Evolutionary conservation across 225 moss, liverwort and hornwort species (phyloP), one percentile per base, ranked within the genome.

Genomic region (Antitrichia curtipendula): DNA sequence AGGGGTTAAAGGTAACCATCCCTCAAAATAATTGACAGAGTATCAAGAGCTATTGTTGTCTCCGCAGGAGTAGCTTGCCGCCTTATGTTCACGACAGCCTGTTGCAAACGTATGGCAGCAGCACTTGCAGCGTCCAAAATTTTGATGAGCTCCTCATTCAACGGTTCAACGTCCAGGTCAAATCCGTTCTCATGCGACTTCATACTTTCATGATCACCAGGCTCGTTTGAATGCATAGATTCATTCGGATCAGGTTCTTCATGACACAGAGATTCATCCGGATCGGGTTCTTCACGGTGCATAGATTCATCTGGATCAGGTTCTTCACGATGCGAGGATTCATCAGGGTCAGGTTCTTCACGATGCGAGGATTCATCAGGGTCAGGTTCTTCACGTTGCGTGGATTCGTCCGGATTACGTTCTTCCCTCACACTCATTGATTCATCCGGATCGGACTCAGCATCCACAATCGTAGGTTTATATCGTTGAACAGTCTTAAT

Each of bases 1-100:
- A 75, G 21, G 56, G 16, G 12, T 75, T 36, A 29, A 68, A 53
- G 70, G 28, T 77, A 76, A 41, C 10, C 74, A 88, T 88, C 93
- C 95, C 91, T 89, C 77, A 95, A 70, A 41, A 95, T 90, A 31
- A 81, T 88, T 82, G 88, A 89, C 83, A 95, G 54, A 49, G 88
- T 83, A 52, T 85, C 43, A 60, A 92, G 85, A 82, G 91, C 88
- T 73, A 49, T 32, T 62, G 61, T 23, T 47, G 85, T 71, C 76
- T 93, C 91, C 57, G 87, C 52, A 88, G 92, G 78, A 74, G 78
- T 84, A 63, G 95, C 93, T 88, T 93, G 91, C 77, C 40, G 69
- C 63, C 81, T 92, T 14, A 95, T 28, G 47, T 81, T 90, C 34
- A 57, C 36, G 22, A 95, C 70, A 61, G 93, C 95, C 71, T 63